These are phyloP conservation scores for Trametes villosa DNA, from an alignment of 768 basidiomycete genomes.

Conservation along the genomic window DNA sequence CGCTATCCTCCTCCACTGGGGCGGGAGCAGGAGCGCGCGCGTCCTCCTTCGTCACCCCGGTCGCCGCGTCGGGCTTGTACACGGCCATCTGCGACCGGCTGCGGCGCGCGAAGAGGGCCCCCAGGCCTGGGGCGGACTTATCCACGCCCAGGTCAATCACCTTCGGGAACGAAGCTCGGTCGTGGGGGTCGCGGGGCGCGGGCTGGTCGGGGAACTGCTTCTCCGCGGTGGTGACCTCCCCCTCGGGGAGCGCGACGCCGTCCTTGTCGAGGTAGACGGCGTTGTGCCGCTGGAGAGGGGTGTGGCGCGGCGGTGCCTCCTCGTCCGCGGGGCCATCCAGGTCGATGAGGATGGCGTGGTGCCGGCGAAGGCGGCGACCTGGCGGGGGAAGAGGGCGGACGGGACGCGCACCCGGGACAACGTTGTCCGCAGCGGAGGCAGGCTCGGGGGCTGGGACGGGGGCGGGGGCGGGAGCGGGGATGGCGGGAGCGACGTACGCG, in stretches of 20 bases:
- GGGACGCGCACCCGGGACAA: neutral
- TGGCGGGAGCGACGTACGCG: neutral
- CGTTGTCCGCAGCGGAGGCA: neutral
- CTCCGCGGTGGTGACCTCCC: neutral
- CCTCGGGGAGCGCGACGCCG: conserved; percentile 3
- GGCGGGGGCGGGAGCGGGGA: neutral
- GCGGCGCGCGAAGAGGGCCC: conserved; percentile 5
- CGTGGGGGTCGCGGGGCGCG: neutral
- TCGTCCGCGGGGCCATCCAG: neutral
- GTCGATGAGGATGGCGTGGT: neutral
- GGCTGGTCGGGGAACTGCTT: conserved; percentile 4
- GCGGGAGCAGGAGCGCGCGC: neutral
- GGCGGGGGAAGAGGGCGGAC: neutral
- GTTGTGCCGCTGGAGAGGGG: neutral
- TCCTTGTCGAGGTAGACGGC: conserved; percentile 14
- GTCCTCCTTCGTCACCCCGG: neutral
- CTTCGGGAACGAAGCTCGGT: neutral
- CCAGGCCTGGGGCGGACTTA: neutral
- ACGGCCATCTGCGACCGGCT: conserved; percentile 2
- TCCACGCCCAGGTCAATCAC: neutral
- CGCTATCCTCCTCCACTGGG: neutral
- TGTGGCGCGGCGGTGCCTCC: neutral
- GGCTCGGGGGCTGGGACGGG: neutral
- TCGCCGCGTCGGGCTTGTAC: neutral
- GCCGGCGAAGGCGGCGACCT: neutral